These are phyloP conservation scores for Besnoitia besnoiti DNA, from an alignment of 169 alveolate genomes.

Conservation along the genomic window DNA sequence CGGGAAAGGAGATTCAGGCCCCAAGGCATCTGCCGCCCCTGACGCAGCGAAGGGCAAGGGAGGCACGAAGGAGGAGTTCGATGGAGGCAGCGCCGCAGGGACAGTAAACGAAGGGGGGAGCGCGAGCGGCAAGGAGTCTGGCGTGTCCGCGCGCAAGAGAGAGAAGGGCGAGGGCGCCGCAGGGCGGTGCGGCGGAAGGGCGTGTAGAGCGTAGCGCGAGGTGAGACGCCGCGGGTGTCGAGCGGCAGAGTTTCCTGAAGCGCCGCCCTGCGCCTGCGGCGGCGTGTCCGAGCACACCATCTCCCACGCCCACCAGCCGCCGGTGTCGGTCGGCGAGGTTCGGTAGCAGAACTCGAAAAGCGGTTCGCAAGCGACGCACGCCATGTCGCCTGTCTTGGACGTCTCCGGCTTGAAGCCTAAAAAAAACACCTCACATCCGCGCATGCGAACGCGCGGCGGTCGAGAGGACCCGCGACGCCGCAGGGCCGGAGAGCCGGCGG, in stretches of 20 bases:
- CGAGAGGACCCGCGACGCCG: background rate
- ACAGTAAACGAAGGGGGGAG: too few relatives aligned
- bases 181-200: too few relatives aligned
- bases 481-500: background rate
- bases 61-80: too few relatives aligned
- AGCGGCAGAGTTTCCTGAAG: background rate
- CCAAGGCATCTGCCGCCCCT: background rate
- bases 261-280: background rate
- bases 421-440: background rate
- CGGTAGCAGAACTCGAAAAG: background rate
- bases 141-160: too few relatives aligned
- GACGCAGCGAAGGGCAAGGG: background rate
- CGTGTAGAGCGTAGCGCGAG: too few relatives aligned
- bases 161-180: too few relatives aligned
- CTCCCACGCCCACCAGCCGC: background rate
- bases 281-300: background rate
- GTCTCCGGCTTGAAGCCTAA: background rate
- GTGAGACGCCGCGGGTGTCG: too few relatives aligned
- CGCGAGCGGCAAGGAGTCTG: too few relatives aligned
- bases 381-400: background rate
- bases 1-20: background rate
- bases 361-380: background rate
- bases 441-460: background rate
- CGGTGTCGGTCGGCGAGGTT: background rate
- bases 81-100: too few relatives aligned